Conservation (phyloP, 805 yeast genomes). For the Cyberlindnera bimundalis region DNA sequence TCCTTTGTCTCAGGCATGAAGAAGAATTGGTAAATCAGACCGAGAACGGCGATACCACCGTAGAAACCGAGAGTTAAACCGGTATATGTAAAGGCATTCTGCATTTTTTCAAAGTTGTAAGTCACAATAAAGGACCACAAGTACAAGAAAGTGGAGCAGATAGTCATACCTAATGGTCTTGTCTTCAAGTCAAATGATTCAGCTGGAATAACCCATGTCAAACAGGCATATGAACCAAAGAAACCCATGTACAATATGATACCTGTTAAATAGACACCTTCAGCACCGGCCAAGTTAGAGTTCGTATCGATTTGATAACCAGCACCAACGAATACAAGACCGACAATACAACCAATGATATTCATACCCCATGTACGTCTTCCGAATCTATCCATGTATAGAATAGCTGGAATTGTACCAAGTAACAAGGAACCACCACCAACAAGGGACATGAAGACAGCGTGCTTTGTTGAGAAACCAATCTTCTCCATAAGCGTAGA, state of each 20-base stretch:
- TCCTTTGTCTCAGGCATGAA: slow-evolving; percentile 73
- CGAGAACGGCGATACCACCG: slow-evolving; percentile 62
- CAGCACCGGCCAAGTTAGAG: slow-evolving; percentile 43
- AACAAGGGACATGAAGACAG: slow-evolving; percentile 65
- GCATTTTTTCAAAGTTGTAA: slow-evolving; percentile 58
- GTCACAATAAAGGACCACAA: slow-evolving; percentile 63
- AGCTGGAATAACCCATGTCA: slow-evolving; percentile 68
- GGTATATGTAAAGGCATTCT: slow-evolving; percentile 52
- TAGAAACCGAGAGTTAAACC: slow-evolving; percentile 65
- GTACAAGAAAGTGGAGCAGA: slow-evolving; percentile 51
- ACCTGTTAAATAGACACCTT: slow-evolving; percentile 61
- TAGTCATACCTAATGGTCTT: slow-evolving; percentile 64
- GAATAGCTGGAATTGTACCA: slow-evolving; percentile 65
- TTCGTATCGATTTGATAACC: slow-evolving; percentile 44
- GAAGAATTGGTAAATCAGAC: slow-evolving; percentile 48
- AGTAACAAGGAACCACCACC: slow-evolving; percentile 62
- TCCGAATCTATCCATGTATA: slow-evolving; percentile 55
- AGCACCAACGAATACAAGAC: slow-evolving; percentile 56
- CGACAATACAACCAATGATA: slow-evolving; percentile 55
- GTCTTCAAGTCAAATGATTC: slow-evolving; percentile 58
- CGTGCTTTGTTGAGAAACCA: slow-evolving; percentile 48
- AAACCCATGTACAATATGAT: slow-evolving; percentile 60
- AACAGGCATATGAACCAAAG: slow-evolving; percentile 63
- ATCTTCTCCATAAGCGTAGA: slow-evolving; percentile 52
- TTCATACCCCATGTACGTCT: slow-evolving; percentile 59